Percentiles rank a stretch among this genome's conserved stretches.
Conservation (phyloP, 2,329 filamentous ascomycete genomes). For the Xylariales sp. region DNA sequence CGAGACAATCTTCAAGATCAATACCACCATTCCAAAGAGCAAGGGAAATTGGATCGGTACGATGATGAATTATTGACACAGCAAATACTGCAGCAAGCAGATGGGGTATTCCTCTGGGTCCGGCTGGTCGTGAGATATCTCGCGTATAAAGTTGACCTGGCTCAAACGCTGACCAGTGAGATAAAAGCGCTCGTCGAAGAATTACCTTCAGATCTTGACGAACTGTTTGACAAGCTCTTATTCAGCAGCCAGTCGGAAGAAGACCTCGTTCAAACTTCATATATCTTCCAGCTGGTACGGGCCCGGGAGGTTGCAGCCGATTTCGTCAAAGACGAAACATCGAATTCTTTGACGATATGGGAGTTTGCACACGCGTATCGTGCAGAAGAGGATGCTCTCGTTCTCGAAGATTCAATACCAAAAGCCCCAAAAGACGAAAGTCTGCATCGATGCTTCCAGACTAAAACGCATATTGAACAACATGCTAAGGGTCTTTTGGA, state of each 20-base stretch:
- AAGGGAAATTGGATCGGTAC: conserved; percentile 11
- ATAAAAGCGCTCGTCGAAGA: neutral
- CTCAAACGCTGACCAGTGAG: conserved; percentile 18
- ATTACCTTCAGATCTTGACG: conserved; percentile 15
- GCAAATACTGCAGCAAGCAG: conserved; percentile 13
- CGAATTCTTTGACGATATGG: conserved; percentile 27
- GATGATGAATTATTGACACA: conserved; percentile 5
- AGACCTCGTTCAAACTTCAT: conserved; percentile 18
- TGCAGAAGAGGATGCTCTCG: conserved; percentile 15
- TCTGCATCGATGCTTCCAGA: conserved; percentile 12
- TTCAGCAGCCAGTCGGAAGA: conserved; percentile 21
- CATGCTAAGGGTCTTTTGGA: conserved; percentile 24
- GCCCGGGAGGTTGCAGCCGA: conserved; percentile 27
- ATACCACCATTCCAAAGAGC: conserved; percentile 9
- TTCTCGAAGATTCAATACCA: conserved; percentile 13
- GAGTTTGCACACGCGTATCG: conserved; percentile 27
- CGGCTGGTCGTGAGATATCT: conserved; percentile 24
- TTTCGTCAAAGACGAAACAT: conserved; percentile 27
- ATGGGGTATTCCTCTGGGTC: conserved; percentile 24
- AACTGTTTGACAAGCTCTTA: conserved; percentile 25
- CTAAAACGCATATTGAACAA: conserved; percentile 12
- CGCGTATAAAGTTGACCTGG: conserved; percentile 13
- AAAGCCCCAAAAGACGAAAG: conserved; percentile 18
- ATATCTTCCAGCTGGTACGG: conserved; percentile 25
- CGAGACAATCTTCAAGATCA: conserved; percentile 14